Evolutionary conservation across 164 flowering plant species (phyloP).

Genomic region (Berberis thunbergii): DNA sequence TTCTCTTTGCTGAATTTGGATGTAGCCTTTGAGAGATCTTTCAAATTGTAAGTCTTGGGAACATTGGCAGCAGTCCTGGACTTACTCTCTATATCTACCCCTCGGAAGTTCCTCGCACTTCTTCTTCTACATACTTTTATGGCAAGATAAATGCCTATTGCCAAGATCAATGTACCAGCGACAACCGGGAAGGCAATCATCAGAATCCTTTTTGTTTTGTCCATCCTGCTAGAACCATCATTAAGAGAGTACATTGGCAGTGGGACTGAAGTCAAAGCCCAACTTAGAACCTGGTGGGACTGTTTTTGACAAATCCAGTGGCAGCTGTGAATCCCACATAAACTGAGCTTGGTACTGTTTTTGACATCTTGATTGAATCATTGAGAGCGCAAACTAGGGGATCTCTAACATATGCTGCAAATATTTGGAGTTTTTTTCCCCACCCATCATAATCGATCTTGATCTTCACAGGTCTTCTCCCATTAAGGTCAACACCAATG

Average conservation of each 20-base stretch:
- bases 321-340: conserved; percentile 42
- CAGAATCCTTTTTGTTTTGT: conserved; percentile 8
- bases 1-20: conserved; percentile 30
- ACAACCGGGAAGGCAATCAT: conserved; percentile 12
- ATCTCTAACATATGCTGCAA: conserved; percentile 17
- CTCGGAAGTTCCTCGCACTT: conserved; percentile 7
- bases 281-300: conserved; percentile 28
- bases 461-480: conserved; percentile 28
- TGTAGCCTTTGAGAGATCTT: conserved; percentile 37
- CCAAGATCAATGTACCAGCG: conserved; percentile 9
- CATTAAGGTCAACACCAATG: conserved; percentile 26
- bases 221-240: not conserved
- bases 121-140: conserved; percentile 5
- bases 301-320: conserved; percentile 23
- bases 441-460: conserved; percentile 32
- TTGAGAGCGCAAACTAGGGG: conserved; percentile 21
- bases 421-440: conserved; percentile 18
- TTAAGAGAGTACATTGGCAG: conserved; percentile 12
- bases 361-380: conserved; percentile 19
- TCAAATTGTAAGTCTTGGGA: conserved; percentile 30
- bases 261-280: conserved; percentile 29
- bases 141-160: not conserved
- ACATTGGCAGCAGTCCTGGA: conserved; percentile 35
- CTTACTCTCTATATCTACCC: conserved; percentile 29
- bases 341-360: conserved; percentile 25